These are phyloP conservation scores for Mucor plumbeus DNA, from an alignment of 371 early-diverging fungal genomes.

Conservation along the genomic window DNA sequence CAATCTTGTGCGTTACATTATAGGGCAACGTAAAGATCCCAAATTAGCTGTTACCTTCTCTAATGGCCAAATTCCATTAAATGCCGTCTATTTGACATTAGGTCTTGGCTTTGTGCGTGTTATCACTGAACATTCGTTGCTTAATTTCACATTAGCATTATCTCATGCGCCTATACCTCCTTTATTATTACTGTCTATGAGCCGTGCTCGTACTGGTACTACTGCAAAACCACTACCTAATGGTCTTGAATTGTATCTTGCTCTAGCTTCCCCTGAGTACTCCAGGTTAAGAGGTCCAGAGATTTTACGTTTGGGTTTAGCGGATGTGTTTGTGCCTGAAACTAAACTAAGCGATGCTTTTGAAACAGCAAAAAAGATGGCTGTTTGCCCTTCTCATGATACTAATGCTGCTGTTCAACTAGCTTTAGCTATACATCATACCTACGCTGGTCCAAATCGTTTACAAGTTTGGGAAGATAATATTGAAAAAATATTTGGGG, in stretches of 20 bases:
- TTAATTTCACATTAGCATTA: conserved; percentile 31
- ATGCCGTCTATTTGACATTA: conserved; percentile 46
- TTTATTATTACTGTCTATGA: conserved; percentile 33
- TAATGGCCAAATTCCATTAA: conserved; percentile 51
- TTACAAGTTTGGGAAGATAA: conserved; percentile 58
- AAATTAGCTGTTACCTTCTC: conserved; percentile 46
- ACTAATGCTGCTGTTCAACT: conserved; percentile 51
- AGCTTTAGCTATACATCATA: conserved; percentile 47
- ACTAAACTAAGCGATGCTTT: conserved; percentile 46
- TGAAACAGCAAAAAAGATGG: conserved; percentile 35
- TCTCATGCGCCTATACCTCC: conserved; percentile 50
- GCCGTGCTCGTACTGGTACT: conserved; percentile 22
- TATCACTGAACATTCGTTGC: conserved; percentile 53
- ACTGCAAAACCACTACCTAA: conserved; percentile 29
- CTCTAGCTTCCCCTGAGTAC: conserved; percentile 52
- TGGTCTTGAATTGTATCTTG: conserved; percentile 53
- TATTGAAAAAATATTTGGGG: conserved; percentile 56
- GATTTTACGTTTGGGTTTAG: conserved; percentile 52
- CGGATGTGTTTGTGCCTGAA: conserved; percentile 63
- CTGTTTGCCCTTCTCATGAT: conserved; percentile 53
- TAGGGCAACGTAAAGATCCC: conserved; percentile 4
- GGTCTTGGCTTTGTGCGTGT: conserved; percentile 46
- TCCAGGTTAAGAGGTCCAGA: conserved; percentile 58
- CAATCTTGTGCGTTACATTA: conserved; percentile 10
- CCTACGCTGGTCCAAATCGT: conserved; percentile 63